These are phyloP conservation scores for Cryptosporidium ubiquitum DNA, from an alignment of 169 alveolate species.

Conservation along the genomic window DNA sequence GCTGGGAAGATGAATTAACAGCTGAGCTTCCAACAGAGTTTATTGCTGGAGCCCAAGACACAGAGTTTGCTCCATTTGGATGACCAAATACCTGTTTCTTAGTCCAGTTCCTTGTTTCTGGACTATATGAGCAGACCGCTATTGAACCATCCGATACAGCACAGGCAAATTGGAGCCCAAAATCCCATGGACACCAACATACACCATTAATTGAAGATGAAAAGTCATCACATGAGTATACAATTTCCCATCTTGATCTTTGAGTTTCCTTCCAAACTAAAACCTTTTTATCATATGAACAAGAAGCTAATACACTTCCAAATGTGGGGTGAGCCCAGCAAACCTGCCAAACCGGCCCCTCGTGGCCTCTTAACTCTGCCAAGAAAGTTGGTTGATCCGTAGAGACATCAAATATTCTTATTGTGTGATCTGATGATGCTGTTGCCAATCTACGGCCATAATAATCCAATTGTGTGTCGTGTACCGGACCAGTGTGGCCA, in stretches of 20 bases:
- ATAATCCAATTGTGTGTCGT: constrained; percentile 86
- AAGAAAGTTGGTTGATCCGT: constrained; percentile 78
- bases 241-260: constrained; percentile 79
- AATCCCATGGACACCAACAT: constrained; percentile 87
- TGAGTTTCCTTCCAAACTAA: constrained; percentile 86
- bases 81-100: constrained; percentile 82
- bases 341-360: constrained; percentile 90
- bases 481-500: constrained; percentile 83
- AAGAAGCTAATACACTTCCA: constrained; percentile 88
- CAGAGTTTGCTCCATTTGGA: constrained; percentile 83
- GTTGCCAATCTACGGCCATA: constrained; percentile 90
- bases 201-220: constrained; percentile 83
- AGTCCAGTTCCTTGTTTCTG: constrained; percentile 79
- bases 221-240: constrained; percentile 80
- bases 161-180: constrained; percentile 84
- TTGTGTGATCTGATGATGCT: constrained; percentile 86
- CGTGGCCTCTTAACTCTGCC: constrained; percentile 82
- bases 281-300: constrained; percentile 88
- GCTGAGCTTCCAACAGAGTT: constrained; percentile 64
- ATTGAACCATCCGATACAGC: constrained; percentile 83
- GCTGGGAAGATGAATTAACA: constrained; percentile 66
- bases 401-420: constrained; percentile 83
- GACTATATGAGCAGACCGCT: constrained; percentile 76
- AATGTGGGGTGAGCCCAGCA: constrained; percentile 93
- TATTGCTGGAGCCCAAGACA: constrained; percentile 86